Evolutionary conservation across 163 green algal genomes (phyloP), one percentile per base, ranked within the genome.

Genomic region (Scenedesmus sp.): DNA sequence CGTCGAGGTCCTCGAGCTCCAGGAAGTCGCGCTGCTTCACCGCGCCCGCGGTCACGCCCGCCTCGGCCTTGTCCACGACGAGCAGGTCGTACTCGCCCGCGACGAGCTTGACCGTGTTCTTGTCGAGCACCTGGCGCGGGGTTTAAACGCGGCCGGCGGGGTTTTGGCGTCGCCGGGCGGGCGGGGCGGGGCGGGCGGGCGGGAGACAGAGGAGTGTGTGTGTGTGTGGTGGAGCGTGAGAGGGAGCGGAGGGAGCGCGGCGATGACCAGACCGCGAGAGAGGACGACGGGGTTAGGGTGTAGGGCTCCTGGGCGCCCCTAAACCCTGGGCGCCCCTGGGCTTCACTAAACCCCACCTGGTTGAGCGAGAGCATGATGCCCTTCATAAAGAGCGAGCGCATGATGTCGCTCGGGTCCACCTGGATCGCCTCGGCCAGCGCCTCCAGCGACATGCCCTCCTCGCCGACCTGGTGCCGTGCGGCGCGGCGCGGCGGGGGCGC

Each of bases 371-470:
- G 86, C 84, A 93, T 94, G 73, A 99, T 94, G 53, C 96, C 96
- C 83, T 97, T 97, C 91, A 98, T 95, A 90, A 99, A 99, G 7
- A 99, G 93, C 0, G 85, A 83, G 70, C 93, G 93, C 56, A 99
- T 88, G 22, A 99, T 83, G 56, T 99, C 94, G 4, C 83, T 87
- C 28, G 90, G 79, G n/a, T 90, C 86, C 33, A 97, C 78, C 65
- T 91, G 84, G 24, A 86, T 77, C 3, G 67, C 77, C 4, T 89
- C 77, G 1, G 94, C 93, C 60, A 99, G 89, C 29, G 96, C 93
- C 18, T 85, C 74, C 62, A 99, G 86, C 2, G 70, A 81, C 92
- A 99, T 95, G 50, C 96, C 96, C 77, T 97, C 89, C 0, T 89
- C 54, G 9, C 90, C 91, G n/a, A 90, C 81, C 80, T 88, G 60